These are phyloP conservation scores for Colletotrichum tropicale DNA, from an alignment of 2,329 filamentous ascomycete species.

Conservation along the genomic window DNA sequence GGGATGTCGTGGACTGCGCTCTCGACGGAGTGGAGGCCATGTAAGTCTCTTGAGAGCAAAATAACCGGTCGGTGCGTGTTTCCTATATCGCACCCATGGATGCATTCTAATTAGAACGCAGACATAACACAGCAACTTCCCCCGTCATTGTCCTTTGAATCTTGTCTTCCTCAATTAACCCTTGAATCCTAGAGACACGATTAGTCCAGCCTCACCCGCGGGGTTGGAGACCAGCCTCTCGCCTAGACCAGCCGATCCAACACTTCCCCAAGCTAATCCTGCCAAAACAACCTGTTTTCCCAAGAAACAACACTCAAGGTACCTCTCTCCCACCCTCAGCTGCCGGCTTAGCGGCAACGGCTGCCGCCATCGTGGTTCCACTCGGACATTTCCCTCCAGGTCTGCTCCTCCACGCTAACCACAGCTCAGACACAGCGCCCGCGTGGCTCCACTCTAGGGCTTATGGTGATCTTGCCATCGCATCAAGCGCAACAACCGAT, in stretches of 20 bases:
- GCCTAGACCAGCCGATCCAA: background rate
- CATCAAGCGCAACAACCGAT: fast-evolving
- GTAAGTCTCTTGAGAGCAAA: background rate
- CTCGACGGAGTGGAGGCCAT: background rate
- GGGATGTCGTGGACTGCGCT: background rate
- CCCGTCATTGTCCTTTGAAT: too few species aligned
- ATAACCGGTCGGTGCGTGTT: background rate
- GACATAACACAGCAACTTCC: too few species aligned
- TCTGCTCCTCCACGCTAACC: background rate
- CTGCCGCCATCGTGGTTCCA: background rate
- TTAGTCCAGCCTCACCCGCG: background rate
- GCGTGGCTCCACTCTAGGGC: background rate
- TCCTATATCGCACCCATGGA: fast-evolving
- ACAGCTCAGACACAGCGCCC: background rate
- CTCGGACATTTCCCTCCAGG: background rate
- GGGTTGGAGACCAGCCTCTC: background rate
- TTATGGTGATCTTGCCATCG: background rate
- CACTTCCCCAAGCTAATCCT: background rate
- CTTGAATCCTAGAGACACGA: background rate
- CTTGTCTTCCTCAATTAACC: fast-evolving
- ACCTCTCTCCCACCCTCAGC: background rate
- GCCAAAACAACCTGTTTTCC: background rate
- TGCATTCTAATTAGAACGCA: background rate
- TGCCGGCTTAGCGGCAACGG: background rate
- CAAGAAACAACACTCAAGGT: background rate